Evolutionary conservation across 2,329 filamentous ascomycete genomes (phyloP).

Genomic region (Verticillium nonalfalfae): DNA sequence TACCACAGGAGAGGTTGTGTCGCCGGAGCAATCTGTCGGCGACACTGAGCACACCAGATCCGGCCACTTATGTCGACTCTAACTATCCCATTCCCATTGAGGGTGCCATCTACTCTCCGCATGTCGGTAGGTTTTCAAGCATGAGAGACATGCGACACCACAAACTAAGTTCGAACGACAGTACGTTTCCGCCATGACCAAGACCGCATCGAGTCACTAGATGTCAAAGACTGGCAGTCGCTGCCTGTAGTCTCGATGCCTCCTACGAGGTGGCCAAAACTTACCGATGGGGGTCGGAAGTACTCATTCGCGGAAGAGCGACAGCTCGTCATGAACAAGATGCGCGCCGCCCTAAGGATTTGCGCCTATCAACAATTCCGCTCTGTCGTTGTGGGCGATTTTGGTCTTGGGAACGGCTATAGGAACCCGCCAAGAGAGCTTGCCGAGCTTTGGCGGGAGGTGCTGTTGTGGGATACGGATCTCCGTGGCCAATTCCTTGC

Average conservation of each 20-base stretch:
- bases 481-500: constrained; percentile 55
- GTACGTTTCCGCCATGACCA: constrained; percentile 69
- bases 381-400: constrained; percentile 56
- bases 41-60: constrained; percentile 56
- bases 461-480: constrained; percentile 56
- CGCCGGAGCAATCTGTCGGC: constrained; percentile 68
- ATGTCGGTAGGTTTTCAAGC: constrained; percentile 46
- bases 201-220: constrained; percentile 54
- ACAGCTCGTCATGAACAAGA: constrained; percentile 67
- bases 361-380: constrained; percentile 54
- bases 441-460: constrained; percentile 59
- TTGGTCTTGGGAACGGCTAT: constrained; percentile 57
- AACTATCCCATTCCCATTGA: constrained; percentile 69
- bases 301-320: constrained; percentile 69
- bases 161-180: constrained; percentile 13
- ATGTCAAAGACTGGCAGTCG: constrained; percentile 43
- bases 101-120: constrained; percentile 64
- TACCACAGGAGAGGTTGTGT: constrained; percentile 59
- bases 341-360: constrained; percentile 64
- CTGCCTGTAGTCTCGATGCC: constrained; percentile 70
- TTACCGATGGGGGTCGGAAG: constrained; percentile 58
- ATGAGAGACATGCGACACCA: neutral
- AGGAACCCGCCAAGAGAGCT: constrained; percentile 60
- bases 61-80: constrained; percentile 31
- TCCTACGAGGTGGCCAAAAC: constrained; percentile 66